phyloP scores from a whole-genome alignment of 768 basidiomycete genomes.

The Termitomyces sp. region DNA sequence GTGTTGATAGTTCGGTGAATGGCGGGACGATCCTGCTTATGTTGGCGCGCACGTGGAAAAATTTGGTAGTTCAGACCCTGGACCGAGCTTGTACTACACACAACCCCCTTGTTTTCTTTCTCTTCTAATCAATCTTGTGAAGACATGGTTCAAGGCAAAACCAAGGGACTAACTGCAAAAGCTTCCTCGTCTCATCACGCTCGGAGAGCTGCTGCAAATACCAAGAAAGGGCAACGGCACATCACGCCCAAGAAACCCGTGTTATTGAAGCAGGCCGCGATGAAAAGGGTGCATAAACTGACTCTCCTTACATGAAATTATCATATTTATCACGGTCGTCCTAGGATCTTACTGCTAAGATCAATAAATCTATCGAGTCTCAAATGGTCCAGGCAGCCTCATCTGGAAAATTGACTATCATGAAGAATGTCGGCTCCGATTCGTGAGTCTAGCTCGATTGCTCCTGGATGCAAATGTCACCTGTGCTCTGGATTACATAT shows the following conservation, averaged over 20 bases:
- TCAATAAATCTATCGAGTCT: slow-evolving; percentile 86
- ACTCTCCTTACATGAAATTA: not conserved
- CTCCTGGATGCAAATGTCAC: not conserved
- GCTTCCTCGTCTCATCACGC: slow-evolving; percentile 48
- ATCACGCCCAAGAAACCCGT: slow-evolving; percentile 79
- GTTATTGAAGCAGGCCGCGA: slow-evolving; percentile 67
- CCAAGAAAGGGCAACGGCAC: slow-evolving; percentile 75
- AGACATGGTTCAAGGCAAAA: slow-evolving; percentile 74
- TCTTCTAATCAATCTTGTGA: not conserved
- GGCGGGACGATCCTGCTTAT: slow-evolving; percentile 27
- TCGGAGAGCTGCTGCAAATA: slow-evolving; percentile 59
- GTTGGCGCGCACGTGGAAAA: slow-evolving; percentile 18
- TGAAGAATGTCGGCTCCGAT: slow-evolving; percentile 63
- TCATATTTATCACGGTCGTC: not conserved
- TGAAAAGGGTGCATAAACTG: slow-evolving; percentile 58
- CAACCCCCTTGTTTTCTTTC: not conserved
- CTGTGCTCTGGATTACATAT: not conserved
- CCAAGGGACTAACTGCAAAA: slow-evolving; percentile 70
- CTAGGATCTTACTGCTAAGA: slow-evolving; percentile 83
- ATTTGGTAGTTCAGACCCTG: slow-evolving; percentile 20
- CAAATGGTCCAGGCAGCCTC: slow-evolving; percentile 91
- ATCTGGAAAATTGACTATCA: slow-evolving; percentile 85
- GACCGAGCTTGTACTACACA: not conserved
- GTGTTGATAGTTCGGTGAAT: slow-evolving; percentile 32
- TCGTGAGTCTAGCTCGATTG: slow-evolving; percentile 24